Percentiles rank a stretch among this genome's conserved stretches.
phyloP scores from a whole-genome alignment of 257 asterid species.

The Nicotiana tomentosiformis region DNA sequence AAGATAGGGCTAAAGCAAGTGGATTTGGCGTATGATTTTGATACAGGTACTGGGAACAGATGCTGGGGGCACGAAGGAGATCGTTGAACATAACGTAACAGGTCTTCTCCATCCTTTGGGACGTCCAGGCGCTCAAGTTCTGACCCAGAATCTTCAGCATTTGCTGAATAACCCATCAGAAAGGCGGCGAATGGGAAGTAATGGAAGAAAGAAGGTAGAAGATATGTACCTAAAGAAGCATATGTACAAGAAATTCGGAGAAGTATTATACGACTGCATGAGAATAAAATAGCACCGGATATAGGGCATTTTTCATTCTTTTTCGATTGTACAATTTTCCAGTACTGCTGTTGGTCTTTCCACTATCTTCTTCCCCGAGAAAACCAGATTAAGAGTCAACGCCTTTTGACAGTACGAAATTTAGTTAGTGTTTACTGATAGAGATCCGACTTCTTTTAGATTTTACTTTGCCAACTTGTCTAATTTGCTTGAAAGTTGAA shows the following conservation, averaged over 20 bases:
- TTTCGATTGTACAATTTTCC: not conserved
- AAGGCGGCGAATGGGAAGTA: conserved; percentile 66
- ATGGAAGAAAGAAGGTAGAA: conserved; percentile 81
- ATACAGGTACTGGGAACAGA: conserved; percentile 87
- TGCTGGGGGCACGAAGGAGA: conserved; percentile 90
- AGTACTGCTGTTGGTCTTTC: not conserved
- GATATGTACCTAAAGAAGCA: conserved; percentile 79
- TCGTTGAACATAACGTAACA: conserved; percentile 69
- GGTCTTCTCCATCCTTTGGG: conserved; percentile 94
- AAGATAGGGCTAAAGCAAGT: not conserved
- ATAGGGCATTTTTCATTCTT: conserved; percentile 12
- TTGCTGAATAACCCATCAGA: conserved; percentile 51
- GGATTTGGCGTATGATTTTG: not conserved
- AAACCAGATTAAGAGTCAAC: not conserved
- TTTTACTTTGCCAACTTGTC: not conserved
- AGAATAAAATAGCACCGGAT: conserved; percentile 47
- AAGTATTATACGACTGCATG: conserved; percentile 86
- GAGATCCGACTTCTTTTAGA: not conserved
- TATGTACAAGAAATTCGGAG: conserved; percentile 86
- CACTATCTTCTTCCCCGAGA: not conserved
- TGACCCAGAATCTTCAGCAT: conserved; percentile 59
- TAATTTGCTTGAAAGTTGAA: not conserved
- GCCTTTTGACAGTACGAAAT: not conserved
- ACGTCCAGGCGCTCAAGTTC: conserved; percentile 59
- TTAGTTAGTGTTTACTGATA: not conserved